Conservation (phyloP, 495 filamentous ascomycete species). For the Trichodelitschia bisporula region DNA sequence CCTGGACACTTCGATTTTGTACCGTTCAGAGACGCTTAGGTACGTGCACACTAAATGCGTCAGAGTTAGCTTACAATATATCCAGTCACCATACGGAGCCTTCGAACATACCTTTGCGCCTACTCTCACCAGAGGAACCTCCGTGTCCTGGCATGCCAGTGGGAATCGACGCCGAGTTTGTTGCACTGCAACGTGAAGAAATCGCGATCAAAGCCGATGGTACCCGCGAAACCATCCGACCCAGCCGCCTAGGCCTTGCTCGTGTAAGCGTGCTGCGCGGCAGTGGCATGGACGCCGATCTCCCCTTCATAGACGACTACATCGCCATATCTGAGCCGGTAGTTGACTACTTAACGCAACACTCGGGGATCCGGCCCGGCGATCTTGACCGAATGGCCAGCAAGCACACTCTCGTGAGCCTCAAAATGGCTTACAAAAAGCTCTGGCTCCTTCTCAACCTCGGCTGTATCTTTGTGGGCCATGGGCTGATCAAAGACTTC, state of each 20-base stretch:
- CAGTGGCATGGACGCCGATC: constrained; percentile 43
- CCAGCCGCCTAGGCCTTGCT: constrained; percentile 61
- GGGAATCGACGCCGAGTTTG: constrained; percentile 89
- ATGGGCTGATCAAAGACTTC: constrained; percentile 82
- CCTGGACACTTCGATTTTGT: constrained; percentile 64
- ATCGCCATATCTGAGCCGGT: constrained; percentile 73
- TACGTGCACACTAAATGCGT: too few species aligned
- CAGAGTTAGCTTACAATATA: too few species aligned
- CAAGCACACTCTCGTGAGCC: constrained; percentile 52
- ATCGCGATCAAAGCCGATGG: constrained; percentile 86
- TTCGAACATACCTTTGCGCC: too few species aligned
- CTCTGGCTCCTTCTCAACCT: constrained; percentile 91
- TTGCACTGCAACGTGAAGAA: constrained; percentile 69
- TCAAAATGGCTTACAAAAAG: constrained; percentile 92
- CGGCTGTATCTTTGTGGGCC: constrained; percentile 81
- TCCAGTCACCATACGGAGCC: too few species aligned
- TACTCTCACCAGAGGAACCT: too few species aligned
- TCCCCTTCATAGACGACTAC: constrained; percentile 92
- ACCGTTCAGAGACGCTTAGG: too few species aligned
- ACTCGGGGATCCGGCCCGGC: constrained; percentile 64
- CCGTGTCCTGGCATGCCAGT: constrained; percentile 48
- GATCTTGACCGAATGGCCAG: constrained; percentile 57
- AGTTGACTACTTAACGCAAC: constrained; percentile 87
- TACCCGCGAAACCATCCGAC: constrained; percentile 59
- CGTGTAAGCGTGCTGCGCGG: constrained; percentile 74